A percentile compares a stretch with the other conserved stretches of the same genome.
These are phyloP conservation scores for Pyricularia sp. DNA, from an alignment of 2,329 filamentous ascomycete genomes.

Conservation along the genomic window DNA sequence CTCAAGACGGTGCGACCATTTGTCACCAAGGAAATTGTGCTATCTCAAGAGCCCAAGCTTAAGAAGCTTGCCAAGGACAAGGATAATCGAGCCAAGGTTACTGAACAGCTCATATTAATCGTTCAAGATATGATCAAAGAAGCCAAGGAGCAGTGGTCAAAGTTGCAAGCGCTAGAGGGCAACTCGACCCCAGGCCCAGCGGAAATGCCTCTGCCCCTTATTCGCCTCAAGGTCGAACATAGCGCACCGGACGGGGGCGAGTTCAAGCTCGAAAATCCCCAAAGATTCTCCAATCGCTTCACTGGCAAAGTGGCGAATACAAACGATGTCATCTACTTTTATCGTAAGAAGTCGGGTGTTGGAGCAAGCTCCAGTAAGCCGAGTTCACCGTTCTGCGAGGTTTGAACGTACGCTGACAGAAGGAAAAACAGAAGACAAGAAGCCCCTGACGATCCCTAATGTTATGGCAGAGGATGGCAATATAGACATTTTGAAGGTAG, in stretches of 20 bases:
- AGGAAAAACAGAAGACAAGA: constrained; percentile 16
- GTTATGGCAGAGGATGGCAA: constrained; percentile 52
- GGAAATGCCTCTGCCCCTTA: constrained; percentile 65
- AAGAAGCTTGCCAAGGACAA: constrained; percentile 69
- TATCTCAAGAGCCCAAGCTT: constrained; percentile 68
- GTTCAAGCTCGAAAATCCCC: constrained; percentile 90
- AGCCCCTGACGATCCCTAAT: constrained; percentile 50
- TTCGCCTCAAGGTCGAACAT: constrained; percentile 86
- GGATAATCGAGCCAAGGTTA: constrained; percentile 76
- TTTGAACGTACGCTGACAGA: constrained; percentile 1
- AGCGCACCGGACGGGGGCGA: constrained; percentile 74
- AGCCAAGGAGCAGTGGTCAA: constrained; percentile 72
- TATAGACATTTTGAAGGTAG: constrained; percentile 75
- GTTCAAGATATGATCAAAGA: constrained; percentile 83
- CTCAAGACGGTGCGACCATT: constrained; percentile 88
- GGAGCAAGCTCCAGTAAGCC: background rate
- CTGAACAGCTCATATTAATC: constrained; percentile 62
- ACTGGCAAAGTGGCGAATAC: constrained; percentile 84
- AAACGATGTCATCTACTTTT: constrained; percentile 88
- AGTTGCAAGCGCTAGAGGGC: constrained; percentile 44
- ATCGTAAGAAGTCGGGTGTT: constrained; percentile 69
- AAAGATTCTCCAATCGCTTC: constrained; percentile 91
- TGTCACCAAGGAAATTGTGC: constrained; percentile 70
- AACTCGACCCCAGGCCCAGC: constrained; percentile 42
- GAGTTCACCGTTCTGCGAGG: no score